phyloP scores from a whole-genome alignment of 139 green algal genomes.

The Chlamydomonas incerta region DNA sequence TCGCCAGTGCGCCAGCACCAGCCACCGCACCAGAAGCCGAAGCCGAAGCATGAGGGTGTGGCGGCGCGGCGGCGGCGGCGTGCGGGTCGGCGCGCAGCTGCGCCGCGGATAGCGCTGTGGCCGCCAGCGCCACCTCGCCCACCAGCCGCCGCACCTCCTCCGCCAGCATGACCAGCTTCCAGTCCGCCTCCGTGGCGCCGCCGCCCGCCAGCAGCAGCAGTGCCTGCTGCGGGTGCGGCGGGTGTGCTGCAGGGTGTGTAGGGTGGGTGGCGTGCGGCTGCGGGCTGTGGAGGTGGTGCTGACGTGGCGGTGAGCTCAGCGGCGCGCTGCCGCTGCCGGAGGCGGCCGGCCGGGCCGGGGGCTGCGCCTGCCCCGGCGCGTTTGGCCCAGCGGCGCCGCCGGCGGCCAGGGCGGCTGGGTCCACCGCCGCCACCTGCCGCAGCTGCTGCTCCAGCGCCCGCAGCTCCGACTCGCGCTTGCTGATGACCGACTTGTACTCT shows the following conservation, averaged over 20 bases:
- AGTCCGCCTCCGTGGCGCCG: slow-evolving; percentile 37
- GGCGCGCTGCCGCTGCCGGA: too few relatives aligned
- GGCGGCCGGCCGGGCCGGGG: too few relatives aligned
- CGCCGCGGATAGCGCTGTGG: not conserved
- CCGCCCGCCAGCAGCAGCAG: not conserved
- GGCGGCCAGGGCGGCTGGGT: too few relatives aligned
- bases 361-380: too few relatives aligned
- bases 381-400: too few relatives aligned
- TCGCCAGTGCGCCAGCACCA: not conserved
- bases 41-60: too few relatives aligned
- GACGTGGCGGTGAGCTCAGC: too few relatives aligned
- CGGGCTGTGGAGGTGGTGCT: too few relatives aligned
- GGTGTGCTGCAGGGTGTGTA: not conserved
- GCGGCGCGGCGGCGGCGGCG: not conserved
- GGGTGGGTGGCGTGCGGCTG: not conserved
- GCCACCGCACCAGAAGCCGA: too few relatives aligned
- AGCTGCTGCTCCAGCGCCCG: not conserved
- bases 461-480: not conserved
- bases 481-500: not conserved
- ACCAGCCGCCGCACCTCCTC: slow-evolving; percentile 43
- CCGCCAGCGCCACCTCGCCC: slow-evolving; percentile 24
- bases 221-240: not conserved
- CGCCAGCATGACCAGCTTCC: slow-evolving; percentile 52
- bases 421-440: not conserved
- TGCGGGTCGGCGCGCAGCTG: too few relatives aligned